Base-by-base conservation (phyloP, 495 filamentous ascomycete genomes). In the Aspergillus leporis region DNA sequence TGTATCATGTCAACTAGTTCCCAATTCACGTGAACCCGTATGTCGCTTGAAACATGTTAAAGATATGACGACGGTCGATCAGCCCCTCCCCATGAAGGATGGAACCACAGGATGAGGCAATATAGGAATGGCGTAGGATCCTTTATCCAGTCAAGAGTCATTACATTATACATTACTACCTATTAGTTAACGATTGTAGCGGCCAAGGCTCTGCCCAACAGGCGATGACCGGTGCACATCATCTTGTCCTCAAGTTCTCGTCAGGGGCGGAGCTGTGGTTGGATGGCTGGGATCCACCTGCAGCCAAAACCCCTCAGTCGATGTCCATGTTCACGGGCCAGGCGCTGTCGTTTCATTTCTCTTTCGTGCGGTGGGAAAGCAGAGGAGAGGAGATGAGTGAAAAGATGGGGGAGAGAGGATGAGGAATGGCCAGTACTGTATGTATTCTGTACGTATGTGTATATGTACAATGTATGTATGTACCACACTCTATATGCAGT, bases 151-250 rank as follows among this genome's bases (percentile, higher is more conserved):
- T 45, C 41, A 45, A 45, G 7, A 36, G 8, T 36, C 34, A 36
- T 14, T 57, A 31, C 46, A 53, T 52, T 43, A 43, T 4, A 61
- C 61, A 52, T 53, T 61, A 53, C 32, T 46, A 55, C 40, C 34
- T 47, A 47, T 23, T 47, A 47, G 43, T 38, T 40, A 53, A 40
- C 19, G 45, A 40, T 23, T 34, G 46, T 41, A 41, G 58, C 53
- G 36, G 59, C 32, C 58, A 50, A 51, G 59, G 43, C n/a, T 28
- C 51, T 28, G 51, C 22, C 51, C 51, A 9, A 53, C 54, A 47
- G 23, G 56, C 50, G 60, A 68, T 65, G 62, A 65, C 60, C 61
- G 60, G 63, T 62, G 63, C 63, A 66, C 63, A 64, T 64, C 61
- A 66, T 61, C 56, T 60, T 38, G 50, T 51, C 56, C 49, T 49